Evolutionary conservation across 1,139 yeast genomes (phyloP).

Genomic region (Magnusiomyces ingens): DNA sequence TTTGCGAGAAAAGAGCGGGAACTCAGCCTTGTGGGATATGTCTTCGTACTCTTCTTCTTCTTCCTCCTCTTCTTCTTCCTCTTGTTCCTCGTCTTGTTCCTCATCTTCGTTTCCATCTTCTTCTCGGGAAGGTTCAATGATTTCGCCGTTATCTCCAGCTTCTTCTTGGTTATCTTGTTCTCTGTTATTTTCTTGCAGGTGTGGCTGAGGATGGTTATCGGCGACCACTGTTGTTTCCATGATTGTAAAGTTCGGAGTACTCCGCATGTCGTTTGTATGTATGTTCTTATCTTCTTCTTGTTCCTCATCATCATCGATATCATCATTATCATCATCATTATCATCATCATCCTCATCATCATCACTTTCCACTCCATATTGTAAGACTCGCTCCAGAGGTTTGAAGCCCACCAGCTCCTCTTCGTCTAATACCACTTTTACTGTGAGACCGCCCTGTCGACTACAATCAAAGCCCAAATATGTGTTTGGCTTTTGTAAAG

Average conservation of each 20-base stretch:
- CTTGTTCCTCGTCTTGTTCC: constrained; percentile 3
- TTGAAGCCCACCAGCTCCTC: constrained; percentile 15
- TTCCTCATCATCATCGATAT: background rate
- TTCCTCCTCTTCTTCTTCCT: constrained; percentile 10
- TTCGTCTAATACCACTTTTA: constrained; percentile 14
- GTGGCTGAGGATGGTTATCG: too few species aligned
- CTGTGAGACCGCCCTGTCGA: background rate
- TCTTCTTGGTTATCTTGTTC: background rate
- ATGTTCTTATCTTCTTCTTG: background rate
- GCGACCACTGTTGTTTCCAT: too few species aligned
- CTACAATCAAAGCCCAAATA: constrained; percentile 16
- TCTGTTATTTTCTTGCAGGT: too few species aligned
- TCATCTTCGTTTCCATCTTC: constrained; percentile 5
- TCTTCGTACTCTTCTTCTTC: constrained; percentile 8
- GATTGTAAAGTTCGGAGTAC: too few species aligned
- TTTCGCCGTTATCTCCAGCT: too few species aligned
- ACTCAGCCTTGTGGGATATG: constrained; percentile 7
- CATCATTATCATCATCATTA: background rate
- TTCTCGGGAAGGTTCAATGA: too few species aligned
- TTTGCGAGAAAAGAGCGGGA: constrained; percentile 6
- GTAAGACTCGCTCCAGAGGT: constrained; percentile 10
- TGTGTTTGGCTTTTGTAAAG: constrained; percentile 17
- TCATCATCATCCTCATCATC: constrained; percentile 13
- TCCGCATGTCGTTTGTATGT: too few species aligned
- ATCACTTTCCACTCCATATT: constrained; percentile 11